These are phyloP conservation scores for Boletus sensibilis DNA, from an alignment of 768 basidiomycete species.

Conservation along the genomic window DNA sequence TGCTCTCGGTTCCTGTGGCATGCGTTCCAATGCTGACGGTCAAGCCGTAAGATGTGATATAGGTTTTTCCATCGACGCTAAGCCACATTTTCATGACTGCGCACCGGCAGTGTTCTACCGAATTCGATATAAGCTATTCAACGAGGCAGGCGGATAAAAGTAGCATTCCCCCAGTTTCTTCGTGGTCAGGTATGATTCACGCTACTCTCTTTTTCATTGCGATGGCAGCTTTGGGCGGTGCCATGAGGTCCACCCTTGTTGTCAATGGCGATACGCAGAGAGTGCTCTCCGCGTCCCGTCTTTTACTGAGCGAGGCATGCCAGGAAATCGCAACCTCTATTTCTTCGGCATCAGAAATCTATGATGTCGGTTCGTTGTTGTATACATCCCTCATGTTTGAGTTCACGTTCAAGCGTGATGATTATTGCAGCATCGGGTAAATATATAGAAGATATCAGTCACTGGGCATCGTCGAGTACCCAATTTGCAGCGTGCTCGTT, in stretches of 20 bases:
- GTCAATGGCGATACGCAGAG: neutral
- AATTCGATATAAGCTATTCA: neutral
- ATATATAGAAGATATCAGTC: slow-evolving; percentile 44
- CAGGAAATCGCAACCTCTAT: neutral
- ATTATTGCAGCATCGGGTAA: slow-evolving; percentile 11
- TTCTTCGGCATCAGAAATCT: slow-evolving; percentile 6
- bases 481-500: slow-evolving; percentile 52
- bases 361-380: neutral
- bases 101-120: no score
- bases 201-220: neutral
- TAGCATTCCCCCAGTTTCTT: no score
- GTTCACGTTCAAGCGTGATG: neutral
- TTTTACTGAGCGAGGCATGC: neutral
- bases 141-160: no score
- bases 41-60: neutral
- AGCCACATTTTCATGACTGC: neutral
- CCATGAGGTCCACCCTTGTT: neutral
- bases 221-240: neutral
- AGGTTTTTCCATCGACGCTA: neutral
- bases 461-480: slow-evolving; percentile 53
- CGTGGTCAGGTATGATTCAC: neutral
- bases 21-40: neutral
- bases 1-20: neutral
- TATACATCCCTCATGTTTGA: no score
- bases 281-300: neutral